phyloP scores from a whole-genome alignment of 2,329 filamentous ascomycete species.

The Colletotrichum chlorophyti region DNA sequence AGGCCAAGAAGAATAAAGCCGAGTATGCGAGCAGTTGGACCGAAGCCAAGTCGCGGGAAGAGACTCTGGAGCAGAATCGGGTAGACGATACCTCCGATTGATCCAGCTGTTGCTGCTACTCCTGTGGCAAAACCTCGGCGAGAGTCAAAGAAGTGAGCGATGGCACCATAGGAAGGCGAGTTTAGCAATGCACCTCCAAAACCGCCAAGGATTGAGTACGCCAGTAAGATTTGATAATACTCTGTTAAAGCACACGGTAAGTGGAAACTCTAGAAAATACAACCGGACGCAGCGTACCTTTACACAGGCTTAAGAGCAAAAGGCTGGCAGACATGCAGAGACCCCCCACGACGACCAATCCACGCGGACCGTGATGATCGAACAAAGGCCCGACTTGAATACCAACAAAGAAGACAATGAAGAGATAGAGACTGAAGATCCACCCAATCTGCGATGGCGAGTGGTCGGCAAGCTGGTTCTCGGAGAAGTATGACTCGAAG shows the following conservation, averaged over 20 bases:
- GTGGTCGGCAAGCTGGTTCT: conserved; percentile 74
- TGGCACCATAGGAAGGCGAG: conserved; percentile 75
- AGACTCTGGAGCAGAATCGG: conserved; percentile 53
- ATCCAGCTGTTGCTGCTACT: conserved; percentile 77
- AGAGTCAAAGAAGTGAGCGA: conserved; percentile 81
- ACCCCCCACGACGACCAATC: conserved; percentile 71
- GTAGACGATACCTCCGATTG: conserved; percentile 73
- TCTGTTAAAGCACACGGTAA: no score
- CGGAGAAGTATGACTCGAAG: conserved; percentile 78
- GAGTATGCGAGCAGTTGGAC: conserved; percentile 56
- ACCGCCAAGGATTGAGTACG: conserved; percentile 77
- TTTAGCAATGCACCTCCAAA: conserved; percentile 78
- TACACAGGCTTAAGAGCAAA: conserved; percentile 73
- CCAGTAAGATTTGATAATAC: conserved; percentile 83
- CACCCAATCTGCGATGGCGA: conserved; percentile 76
- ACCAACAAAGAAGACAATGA: conserved; percentile 81
- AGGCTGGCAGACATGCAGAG: conserved; percentile 66
- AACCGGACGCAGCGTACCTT: conserved; percentile 42
- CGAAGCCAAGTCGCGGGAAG: conserved; percentile 54
- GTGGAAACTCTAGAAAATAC: no score
- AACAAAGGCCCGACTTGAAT: conserved; percentile 85
- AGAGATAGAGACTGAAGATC: conserved; percentile 85
- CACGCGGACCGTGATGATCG: conserved; percentile 74
- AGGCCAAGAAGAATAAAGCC: conserved; percentile 57
- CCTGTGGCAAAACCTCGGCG: conserved; percentile 80